phyloP scores from a whole-genome alignment of 2,329 filamentous ascomycete genomes.

The Seiridium unicorne region DNA sequence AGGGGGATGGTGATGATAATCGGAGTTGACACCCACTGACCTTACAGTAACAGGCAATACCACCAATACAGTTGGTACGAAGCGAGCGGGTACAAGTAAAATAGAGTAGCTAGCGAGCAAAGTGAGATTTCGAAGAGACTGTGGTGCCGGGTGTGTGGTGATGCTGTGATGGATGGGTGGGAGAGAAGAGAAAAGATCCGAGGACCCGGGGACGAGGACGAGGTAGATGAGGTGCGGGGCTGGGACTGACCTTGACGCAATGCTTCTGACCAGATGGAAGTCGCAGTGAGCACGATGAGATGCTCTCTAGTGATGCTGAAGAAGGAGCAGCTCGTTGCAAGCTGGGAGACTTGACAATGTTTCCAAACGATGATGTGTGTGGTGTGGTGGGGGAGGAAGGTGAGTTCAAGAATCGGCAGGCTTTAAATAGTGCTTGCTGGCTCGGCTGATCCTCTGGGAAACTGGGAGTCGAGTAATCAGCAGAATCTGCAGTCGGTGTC shows the following conservation, averaged over 20 bases:
- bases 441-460: neutral
- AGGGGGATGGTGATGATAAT: neutral
- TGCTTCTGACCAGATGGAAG: neutral
- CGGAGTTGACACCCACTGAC: slow-evolving; percentile 9
- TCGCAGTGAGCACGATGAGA: neutral
- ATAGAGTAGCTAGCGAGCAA: slow-evolving; percentile 62
- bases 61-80: slow-evolving; percentile 50
- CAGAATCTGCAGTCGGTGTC: neutral
- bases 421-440: neutral
- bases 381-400: neutral
- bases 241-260: slow-evolving; percentile 1
- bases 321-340: slow-evolving; percentile 1
- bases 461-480: neutral
- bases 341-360: neutral
- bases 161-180: slow-evolving; percentile 33
- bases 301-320: neutral
- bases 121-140: slow-evolving; percentile 47
- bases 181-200: neutral
- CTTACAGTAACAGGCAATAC: slow-evolving; percentile 23
- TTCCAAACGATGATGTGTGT: neutral
- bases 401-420: neutral
- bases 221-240: neutral
- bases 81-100: slow-evolving; percentile 55
- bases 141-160: slow-evolving; percentile 20
- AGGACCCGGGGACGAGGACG: neutral